These are phyloP conservation scores for Nakazawaea molendinolei DNA, from an alignment of 805 yeast genomes.

Conservation along the genomic window DNA sequence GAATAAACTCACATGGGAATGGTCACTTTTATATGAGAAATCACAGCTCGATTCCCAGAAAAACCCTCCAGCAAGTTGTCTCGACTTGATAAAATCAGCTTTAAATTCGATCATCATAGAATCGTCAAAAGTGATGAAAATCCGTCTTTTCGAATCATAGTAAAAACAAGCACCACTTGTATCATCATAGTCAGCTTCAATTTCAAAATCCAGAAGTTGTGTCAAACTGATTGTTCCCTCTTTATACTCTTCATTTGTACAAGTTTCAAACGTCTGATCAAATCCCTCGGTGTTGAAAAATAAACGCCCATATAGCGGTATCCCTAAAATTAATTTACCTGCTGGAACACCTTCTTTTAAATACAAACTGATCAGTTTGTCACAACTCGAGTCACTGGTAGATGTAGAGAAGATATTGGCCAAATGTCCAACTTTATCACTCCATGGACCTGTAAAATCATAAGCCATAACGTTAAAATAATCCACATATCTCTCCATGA, in stretches of 20 bases:
- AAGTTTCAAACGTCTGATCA: constrained; percentile 36
- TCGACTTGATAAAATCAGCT: constrained; percentile 39
- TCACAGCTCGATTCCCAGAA: constrained; percentile 87
- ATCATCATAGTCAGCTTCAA: constrained; percentile 41
- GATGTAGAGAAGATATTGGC: constrained; percentile 40
- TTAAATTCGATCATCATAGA: constrained; percentile 39
- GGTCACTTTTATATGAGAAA: constrained; percentile 18
- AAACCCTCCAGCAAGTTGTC: constrained; percentile 65
- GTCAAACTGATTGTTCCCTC: constrained; percentile 33
- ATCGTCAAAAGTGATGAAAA: constrained; percentile 55
- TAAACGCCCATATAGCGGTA: constrained; percentile 66
- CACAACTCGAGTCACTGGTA: constrained; percentile 23
- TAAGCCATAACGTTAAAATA: constrained; percentile 83
- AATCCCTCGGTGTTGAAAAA: constrained; percentile 28
- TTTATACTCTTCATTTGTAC: constrained; percentile 39
- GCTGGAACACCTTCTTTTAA: constrained; percentile 33
- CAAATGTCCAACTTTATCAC: constrained; percentile 48
- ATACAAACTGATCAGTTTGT: constrained; percentile 39
- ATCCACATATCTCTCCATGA: constrained; percentile 48
- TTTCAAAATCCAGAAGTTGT: constrained; percentile 35
- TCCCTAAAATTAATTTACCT: constrained; percentile 56
- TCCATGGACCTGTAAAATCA: constrained; percentile 75
- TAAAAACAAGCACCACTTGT: constrained; percentile 38
- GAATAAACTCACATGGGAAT: constrained; percentile 1
- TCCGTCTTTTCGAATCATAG: constrained; percentile 28